Conservation (phyloP, 208 protist species). For the Leishmania amazonensis region DNA sequence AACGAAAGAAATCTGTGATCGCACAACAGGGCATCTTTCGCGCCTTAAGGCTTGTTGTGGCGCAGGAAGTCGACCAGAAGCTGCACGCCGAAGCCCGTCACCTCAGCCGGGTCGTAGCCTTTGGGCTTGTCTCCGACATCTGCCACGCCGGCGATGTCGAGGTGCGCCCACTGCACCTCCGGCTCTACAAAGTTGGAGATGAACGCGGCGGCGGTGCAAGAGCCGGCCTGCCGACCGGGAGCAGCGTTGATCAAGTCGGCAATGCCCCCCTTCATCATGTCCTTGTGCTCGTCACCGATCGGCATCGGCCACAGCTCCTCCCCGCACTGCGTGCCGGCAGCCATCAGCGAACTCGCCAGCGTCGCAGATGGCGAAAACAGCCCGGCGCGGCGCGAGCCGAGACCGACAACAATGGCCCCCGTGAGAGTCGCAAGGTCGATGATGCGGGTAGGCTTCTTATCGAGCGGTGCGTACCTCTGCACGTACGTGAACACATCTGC, state of each 20-base stretch:
- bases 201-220: slow-evolving; percentile 88
- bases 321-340: slow-evolving; percentile 49
- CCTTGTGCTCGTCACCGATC: slow-evolving; percentile 75
- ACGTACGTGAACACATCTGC: slow-evolving; percentile 91
- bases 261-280: slow-evolving; percentile 69
- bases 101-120: slow-evolving; percentile 66
- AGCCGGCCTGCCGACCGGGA: slow-evolving; percentile 55
- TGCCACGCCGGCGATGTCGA: slow-evolving; percentile 83
- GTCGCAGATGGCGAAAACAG: slow-evolving; percentile 56
- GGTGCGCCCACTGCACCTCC: slow-evolving; percentile 66
- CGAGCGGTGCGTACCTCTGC: slow-evolving; percentile 63
- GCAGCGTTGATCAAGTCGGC: slow-evolving; percentile 73
- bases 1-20: not conserved
- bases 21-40: not conserved
- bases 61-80: slow-evolving; percentile 80
- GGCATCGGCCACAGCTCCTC: slow-evolving; percentile 91
- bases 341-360: slow-evolving; percentile 55
- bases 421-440: slow-evolving; percentile 93
- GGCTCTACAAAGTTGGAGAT: slow-evolving; percentile 76
- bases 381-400: slow-evolving; percentile 80
- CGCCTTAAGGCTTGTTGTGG: slow-evolving; percentile 16
- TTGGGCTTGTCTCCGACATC: slow-evolving; percentile 69
- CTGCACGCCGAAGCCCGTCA: slow-evolving; percentile 84
- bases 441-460: slow-evolving; percentile 61
- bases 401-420: slow-evolving; percentile 78